Evolutionary conservation across 2,329 filamentous ascomycete genomes (phyloP).

Genomic region (Aspergillus brunneoviolaceus): DNA sequence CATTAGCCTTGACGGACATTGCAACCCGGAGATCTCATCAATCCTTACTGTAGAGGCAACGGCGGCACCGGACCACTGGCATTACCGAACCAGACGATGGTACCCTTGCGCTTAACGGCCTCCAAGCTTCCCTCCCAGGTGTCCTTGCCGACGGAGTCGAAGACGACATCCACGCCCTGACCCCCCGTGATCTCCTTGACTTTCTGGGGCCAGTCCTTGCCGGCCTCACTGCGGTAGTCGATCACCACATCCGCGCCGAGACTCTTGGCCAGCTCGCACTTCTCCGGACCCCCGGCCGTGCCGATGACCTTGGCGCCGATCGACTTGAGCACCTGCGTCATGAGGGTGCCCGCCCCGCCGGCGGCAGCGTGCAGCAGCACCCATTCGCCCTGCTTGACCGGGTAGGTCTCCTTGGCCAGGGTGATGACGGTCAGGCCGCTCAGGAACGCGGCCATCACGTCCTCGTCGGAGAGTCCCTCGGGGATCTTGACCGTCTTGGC

Average conservation of each 20-base stretch:
- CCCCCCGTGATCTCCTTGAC: conserved; percentile 82
- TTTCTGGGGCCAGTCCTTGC: conserved; percentile 72
- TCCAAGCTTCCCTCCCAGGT: conserved; percentile 80
- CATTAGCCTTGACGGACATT: conserved; percentile 11
- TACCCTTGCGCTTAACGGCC: conserved; percentile 73
- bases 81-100: conserved; percentile 76
- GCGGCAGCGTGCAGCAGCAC: conserved; percentile 82
- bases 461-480: conserved; percentile 57
- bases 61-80: conserved; percentile 77
- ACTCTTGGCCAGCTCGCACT: conserved; percentile 66
- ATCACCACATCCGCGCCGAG: conserved; percentile 69
- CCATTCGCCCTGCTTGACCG: conserved; percentile 74
- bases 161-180: conserved; percentile 72
- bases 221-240: conserved; percentile 80
- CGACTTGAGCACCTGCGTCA: conserved; percentile 70
- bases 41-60: conserved; percentile 57
- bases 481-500: conserved; percentile 63
- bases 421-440: conserved; percentile 83
- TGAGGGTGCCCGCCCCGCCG: conserved; percentile 73
- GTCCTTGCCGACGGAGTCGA: conserved; percentile 80
- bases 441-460: conserved; percentile 68
- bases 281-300: conserved; percentile 71
- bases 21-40: conserved; percentile 21
- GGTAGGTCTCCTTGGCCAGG: conserved; percentile 70
- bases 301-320: conserved; percentile 77